Conservation (phyloP, 306 rosid genomes). For the Malus asiatica region DNA sequence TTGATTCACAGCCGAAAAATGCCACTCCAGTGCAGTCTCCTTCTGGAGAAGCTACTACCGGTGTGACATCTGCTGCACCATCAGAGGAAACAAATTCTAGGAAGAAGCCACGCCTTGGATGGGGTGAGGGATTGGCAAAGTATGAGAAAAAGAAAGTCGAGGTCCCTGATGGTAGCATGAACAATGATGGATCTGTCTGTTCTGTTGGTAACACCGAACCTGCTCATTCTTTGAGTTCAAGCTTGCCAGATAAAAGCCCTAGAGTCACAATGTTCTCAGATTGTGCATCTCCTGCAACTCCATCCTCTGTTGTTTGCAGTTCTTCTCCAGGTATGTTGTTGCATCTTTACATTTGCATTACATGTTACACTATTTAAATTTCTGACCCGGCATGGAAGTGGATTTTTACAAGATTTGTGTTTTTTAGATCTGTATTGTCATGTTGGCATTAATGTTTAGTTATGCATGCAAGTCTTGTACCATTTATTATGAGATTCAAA, state of each 20-base stretch:
- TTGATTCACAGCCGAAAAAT: constrained; percentile 46
- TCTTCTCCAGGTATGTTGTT: constrained; percentile 74
- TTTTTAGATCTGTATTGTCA: neutral
- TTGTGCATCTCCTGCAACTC: constrained; percentile 93
- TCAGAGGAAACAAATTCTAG: constrained; percentile 63
- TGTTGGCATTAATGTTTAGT: neutral
- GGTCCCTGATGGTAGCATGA: constrained; percentile 50
- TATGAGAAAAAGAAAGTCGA: constrained; percentile 93
- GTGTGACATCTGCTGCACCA: constrained; percentile 62
- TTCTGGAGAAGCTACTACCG: constrained; percentile 68
- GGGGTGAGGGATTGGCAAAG: constrained; percentile 99
- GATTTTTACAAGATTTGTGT: neutral
- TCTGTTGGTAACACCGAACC: constrained; percentile 40
- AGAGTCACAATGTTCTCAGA: constrained; percentile 46
- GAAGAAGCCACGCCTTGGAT: constrained; percentile 85
- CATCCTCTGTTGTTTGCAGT: constrained; percentile 95
- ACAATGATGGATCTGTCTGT: constrained; percentile 48
- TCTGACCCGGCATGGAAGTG: neutral
- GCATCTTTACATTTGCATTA: neutral
- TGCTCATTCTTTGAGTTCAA: constrained; percentile 38
- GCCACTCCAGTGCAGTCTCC: constrained; percentile 45
- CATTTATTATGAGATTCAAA: neutral
- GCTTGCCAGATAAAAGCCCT: constrained; percentile 64
- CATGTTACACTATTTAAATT: neutral
- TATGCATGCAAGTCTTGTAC: neutral